Base-by-base conservation (phyloP, 2,329 filamentous ascomycete genomes). In the Penicillium sp. region DNA sequence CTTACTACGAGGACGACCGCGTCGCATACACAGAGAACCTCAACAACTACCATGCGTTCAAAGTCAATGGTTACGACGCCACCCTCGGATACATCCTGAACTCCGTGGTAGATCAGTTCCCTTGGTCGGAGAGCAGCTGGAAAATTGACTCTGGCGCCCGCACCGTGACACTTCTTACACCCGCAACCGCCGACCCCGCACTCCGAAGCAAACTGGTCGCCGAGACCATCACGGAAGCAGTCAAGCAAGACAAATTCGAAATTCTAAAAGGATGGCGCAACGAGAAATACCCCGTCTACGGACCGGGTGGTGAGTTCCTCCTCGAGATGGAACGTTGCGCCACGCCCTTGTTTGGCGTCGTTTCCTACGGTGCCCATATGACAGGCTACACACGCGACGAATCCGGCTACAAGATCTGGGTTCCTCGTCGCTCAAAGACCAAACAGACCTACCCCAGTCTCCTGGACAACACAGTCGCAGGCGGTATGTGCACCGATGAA, bases 371-470 rank as follows among this genome's bases (percentile, higher is more conserved):
- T 18, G 85, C 92, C 31, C 90, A 96, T 71, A 85, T 95, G 83
- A 90, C 85, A 27, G 90, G 84, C 5, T 96, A 89, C 66, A 82
- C 88, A 22, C 72, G 77, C 21, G 77, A 81, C 38, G 72, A 71
- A 29, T 66, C 75, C 49, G 87, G 86, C 16, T 75, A 96, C 43
- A 87, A 86, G 67, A 80, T 99, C 39, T 97, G 94, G 93, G 84
- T 96, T 1, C 90, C 94, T 3, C 83, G 87, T 43, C 83, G 94
- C 9, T 84, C 92, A 11, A 80, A 79, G 47, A 83, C 79, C 55
- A 99, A 97, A 79, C 85, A 90, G 62, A 97, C 92, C 0, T 99
- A 93, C 69, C 88, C 89, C 0, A 83, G 89, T n/a, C 92, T 97
- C 80, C 80, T 99, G 61, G 94, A 99, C 74, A 99, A 97, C 72